A percentile compares a stretch with the other conserved stretches of the same genome.
Conservation (phyloP, 257 asterid genomes). For the Ilex asprella region DNA sequence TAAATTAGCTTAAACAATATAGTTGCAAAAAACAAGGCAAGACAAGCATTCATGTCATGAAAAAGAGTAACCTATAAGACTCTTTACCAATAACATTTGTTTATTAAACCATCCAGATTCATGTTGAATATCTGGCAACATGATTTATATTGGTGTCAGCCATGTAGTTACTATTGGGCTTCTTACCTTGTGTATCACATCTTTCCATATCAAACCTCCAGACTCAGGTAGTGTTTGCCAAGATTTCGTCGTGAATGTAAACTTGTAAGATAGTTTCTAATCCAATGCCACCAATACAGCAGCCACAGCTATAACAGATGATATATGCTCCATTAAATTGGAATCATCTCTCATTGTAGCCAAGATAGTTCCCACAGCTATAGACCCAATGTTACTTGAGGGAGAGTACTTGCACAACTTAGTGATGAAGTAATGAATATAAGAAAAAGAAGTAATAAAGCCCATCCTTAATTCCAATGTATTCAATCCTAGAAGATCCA, state of each 20-base stretch:
- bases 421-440: conserved; percentile 30
- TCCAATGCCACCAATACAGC: conserved; percentile 50
- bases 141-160: conserved; percentile 49
- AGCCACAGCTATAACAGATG: conserved; percentile 65
- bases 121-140: conserved; percentile 3
- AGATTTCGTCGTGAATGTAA: no score
- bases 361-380: conserved; percentile 22
- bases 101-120: conserved; percentile 29
- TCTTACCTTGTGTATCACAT: conserved; percentile 62
- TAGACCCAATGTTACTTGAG: conserved; percentile 15
- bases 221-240: no score
- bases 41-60: conserved; percentile 4
- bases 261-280: conserved; percentile 26
- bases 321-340: conserved; percentile 26
- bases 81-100: conserved; percentile 12
- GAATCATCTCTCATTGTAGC: conserved; percentile 30
- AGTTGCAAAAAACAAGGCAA: conserved; percentile 11
- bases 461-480: conserved; percentile 57
- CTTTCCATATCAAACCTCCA: conserved; percentile 50
- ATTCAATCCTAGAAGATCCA: conserved; percentile 49
- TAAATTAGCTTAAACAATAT: background rate
- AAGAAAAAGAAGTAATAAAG: conserved; percentile 43
- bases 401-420: conserved; percentile 17
- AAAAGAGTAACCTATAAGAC: background rate
- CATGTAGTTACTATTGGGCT: conserved; percentile 78